Evolutionary conservation across 306 rosid genomes (phyloP), one percentile per base, ranked within the genome.

Genomic region (Elaeagnus macrophylla): DNA sequence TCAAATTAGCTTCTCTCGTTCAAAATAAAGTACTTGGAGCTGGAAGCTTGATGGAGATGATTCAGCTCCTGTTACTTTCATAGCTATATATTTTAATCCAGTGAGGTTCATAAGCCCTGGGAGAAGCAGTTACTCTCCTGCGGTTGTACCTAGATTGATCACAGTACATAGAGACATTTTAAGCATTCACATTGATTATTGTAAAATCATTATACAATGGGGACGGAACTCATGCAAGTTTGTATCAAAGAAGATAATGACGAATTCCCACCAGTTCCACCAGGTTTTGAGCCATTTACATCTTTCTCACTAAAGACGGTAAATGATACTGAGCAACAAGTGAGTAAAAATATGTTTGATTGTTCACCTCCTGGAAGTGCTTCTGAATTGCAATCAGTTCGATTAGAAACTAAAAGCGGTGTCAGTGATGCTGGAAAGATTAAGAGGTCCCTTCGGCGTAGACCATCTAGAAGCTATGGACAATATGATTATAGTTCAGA

Each of bases 181-280:
- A 48, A 65, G 51, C 62, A 37, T 60, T 64, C 12, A 39, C 56
- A 19, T 51, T 40, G 49, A 9, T 59, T 71, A 51, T 60, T 36
- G 25, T 61, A 59, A 65, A 56, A 56, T 48, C 67, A 54, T 51
- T 54, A 64, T 75, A 67, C 62, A 57, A 87, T 93, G 99, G 99
- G 94, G 75, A 87, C 96, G 10, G 93, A 93, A 65, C 89, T 87
- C 61, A 74, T 93, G 82, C 69, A 87, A 66, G 74, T 83, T 53
- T 75, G 89, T 57, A 69, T 87, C 52, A 80, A 84, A 74, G 96
- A 93, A 60, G 99, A 93, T 69, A 86, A 70, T 6, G 99, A 93
- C 9, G 99, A 87, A 43, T 87, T 77, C 75, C 99, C 99, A 62
- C 72, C 95, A 25, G 88, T 87, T 75, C 99, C 99, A 73, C 99